Conservation (phyloP, 2,329 filamentous ascomycete species). For the Coleophoma crateriformis region DNA sequence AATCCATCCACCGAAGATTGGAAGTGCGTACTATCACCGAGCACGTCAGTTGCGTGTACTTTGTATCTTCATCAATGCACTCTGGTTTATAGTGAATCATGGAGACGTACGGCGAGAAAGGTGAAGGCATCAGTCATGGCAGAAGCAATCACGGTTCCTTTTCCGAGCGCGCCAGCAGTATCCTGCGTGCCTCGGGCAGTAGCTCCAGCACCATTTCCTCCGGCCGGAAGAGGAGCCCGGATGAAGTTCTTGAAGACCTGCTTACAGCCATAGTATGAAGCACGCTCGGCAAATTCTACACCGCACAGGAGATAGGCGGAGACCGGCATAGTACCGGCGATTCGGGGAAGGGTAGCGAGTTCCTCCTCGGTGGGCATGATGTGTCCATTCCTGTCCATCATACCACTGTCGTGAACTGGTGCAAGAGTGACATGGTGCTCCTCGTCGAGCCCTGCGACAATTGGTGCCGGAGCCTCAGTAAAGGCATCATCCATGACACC, state of each 20-base stretch:
- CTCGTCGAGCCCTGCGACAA: slow-evolving; percentile 8
- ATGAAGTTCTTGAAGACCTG: slow-evolving; percentile 56
- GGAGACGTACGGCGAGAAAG: slow-evolving; percentile 29
- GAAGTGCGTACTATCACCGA: slow-evolving; percentile 12
- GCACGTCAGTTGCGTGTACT: no score
- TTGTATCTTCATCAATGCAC: no score
- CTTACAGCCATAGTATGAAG: slow-evolving; percentile 72
- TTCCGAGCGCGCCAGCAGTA: slow-evolving; percentile 48
- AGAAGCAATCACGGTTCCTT: slow-evolving; percentile 48
- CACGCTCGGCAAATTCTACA: slow-evolving; percentile 69
- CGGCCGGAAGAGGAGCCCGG: slow-evolving; percentile 48
- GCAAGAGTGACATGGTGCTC: slow-evolving; percentile 6
- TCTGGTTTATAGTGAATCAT: no score
- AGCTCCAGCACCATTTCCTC: slow-evolving; percentile 21
- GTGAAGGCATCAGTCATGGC: slow-evolving; percentile 45
- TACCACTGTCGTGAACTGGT: background rate
- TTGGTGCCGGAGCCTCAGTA: slow-evolving; percentile 7
- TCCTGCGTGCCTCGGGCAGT: slow-evolving; percentile 14
- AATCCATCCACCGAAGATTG: slow-evolving; percentile 46
- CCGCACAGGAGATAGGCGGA: slow-evolving; percentile 65
- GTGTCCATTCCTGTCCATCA: slow-evolving; percentile 8
- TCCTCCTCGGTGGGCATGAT: slow-evolving; percentile 49
- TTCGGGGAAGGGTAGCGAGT: slow-evolving; percentile 49
- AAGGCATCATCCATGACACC: slow-evolving; percentile 10
- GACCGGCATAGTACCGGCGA: slow-evolving; percentile 63